phyloP scores from a whole-genome alignment of 2,329 filamentous ascomycete species.

The Sordariomycetes sp. region DNA sequence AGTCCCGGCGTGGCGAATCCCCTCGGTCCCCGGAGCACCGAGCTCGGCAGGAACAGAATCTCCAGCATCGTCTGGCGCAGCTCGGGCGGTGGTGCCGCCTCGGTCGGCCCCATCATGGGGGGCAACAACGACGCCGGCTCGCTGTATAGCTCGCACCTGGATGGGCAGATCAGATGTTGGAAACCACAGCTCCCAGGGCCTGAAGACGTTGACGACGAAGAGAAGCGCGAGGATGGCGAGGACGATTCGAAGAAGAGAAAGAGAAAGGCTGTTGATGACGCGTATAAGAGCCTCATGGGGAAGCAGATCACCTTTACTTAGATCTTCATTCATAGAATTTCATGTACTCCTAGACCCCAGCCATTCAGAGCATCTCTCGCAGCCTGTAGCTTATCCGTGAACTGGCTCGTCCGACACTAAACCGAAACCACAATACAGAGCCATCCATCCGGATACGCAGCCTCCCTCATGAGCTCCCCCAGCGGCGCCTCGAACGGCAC shows the following conservation, averaged over 20 bases:
- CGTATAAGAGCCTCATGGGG: conserved; percentile 69
- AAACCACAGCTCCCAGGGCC: conserved; percentile 47
- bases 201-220: conserved; percentile 38
- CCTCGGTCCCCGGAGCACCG: conserved; percentile 28
- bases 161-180: conserved; percentile 80
- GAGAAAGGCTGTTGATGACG: conserved; percentile 68
- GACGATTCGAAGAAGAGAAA: conserved; percentile 50
- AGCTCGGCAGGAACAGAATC: conserved; percentile 57
- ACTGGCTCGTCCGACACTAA: conserved; percentile 7
- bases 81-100: conserved; percentile 47
- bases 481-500: conserved; percentile 74
- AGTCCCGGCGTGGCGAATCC: conserved; percentile 48
- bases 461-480: conserved; percentile 73
- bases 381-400: neutral
- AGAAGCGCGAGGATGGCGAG: conserved; percentile 32
- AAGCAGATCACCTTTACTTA: conserved; percentile 56
- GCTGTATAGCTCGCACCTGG: conserved; percentile 73
- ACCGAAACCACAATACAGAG: conserved; percentile 73
- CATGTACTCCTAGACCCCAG: neutral
- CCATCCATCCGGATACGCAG: conserved; percentile 89
- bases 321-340: neutral
- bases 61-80: conserved; percentile 68
- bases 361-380: neutral
- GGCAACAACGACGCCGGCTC: conserved; percentile 41
- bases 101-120: conserved; percentile 51